Evolutionary conservation across 495 filamentous ascomycete genomes (phyloP).

Genomic region (Penicillium angulare): DNA sequence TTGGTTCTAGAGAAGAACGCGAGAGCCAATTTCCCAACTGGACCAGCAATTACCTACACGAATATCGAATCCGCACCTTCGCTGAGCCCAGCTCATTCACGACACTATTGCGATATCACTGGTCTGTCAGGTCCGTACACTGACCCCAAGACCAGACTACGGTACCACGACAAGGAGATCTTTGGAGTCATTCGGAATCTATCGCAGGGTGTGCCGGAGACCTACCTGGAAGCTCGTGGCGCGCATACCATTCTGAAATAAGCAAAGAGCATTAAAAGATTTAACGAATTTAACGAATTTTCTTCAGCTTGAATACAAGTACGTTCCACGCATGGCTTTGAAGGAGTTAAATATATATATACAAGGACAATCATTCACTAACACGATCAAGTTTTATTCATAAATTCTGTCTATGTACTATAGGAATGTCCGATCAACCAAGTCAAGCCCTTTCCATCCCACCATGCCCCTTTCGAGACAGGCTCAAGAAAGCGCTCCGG

Average conservation of each 20-base stretch:
- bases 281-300: not conserved
- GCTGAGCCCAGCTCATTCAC: slow-evolving; percentile 67
- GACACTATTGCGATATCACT: slow-evolving; percentile 92
- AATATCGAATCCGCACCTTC: slow-evolving; percentile 92
- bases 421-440: slow-evolving; percentile 64
- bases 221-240: slow-evolving; percentile 82
- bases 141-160: slow-evolving; percentile 87
- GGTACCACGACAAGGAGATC: slow-evolving; percentile 87
- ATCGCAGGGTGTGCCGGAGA: slow-evolving; percentile 76
- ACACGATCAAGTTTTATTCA: too few relatives aligned
- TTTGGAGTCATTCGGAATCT: slow-evolving; percentile 76
- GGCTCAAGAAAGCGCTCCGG: slow-evolving; percentile 86
- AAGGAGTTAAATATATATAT: too few relatives aligned
- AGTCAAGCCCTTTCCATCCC: slow-evolving; percentile 90
- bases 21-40: slow-evolving; percentile 37
- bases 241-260: slow-evolving; percentile 92
- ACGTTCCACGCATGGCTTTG: not conserved
- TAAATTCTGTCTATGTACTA: not conserved
- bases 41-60: slow-evolving; percentile 83
- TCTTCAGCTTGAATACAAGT: slow-evolving; percentile 6
- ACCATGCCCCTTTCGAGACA: slow-evolving; percentile 70
- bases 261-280: slow-evolving; percentile 7
- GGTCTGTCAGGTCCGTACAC: slow-evolving; percentile 84
- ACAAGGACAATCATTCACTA: not conserved
- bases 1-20: slow-evolving; percentile 78